Conservation (phyloP, 441 rosid genomes). For the Euphorbia celastroides region DNA sequence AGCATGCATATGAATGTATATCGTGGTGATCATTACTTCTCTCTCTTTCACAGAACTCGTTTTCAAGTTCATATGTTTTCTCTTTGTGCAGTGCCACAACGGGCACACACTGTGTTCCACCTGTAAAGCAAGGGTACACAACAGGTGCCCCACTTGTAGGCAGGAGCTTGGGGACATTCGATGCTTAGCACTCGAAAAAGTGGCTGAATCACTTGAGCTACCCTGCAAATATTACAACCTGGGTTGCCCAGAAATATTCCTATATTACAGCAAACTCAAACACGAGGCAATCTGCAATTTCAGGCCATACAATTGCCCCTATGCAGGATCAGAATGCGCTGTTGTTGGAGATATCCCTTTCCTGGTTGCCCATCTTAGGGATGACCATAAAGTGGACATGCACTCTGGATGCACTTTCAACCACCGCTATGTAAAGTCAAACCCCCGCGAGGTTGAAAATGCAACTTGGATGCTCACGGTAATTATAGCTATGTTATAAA, state of each 20-base stretch:
- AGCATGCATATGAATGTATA: no score
- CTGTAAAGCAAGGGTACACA: constrained; percentile 85
- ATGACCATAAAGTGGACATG: constrained; percentile 98
- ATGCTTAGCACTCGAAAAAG: constrained; percentile 90
- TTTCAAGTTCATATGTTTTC: no score
- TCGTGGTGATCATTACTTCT: no score
- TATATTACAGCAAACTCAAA: constrained; percentile 93
- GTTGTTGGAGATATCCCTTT: constrained; percentile 78
- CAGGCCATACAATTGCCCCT: constrained; percentile 88
- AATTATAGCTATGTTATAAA: constrained; percentile 24
- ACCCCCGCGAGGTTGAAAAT: constrained; percentile 96
- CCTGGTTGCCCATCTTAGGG: constrained; percentile 84
- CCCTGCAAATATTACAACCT: constrained; percentile 76
- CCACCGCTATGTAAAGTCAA: constrained; percentile 93
- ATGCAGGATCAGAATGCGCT: constrained; percentile 92
- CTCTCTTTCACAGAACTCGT: not conserved
- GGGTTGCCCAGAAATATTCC: constrained; percentile 92
- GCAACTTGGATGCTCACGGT: constrained; percentile 99
- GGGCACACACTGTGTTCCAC: constrained; percentile 98
- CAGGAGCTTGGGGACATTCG: constrained; percentile 98
- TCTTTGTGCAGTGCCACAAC: constrained; percentile 90
- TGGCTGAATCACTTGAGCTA: constrained; percentile 89
- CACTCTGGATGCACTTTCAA: constrained; percentile 95
- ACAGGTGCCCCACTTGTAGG: constrained; percentile 94
- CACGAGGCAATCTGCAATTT: constrained; percentile 82